Evolutionary conservation across 75 land plant species (phyloP), one percentile per base, ranked within the genome.

Genomic region (Isoetes taiwanensis): DNA sequence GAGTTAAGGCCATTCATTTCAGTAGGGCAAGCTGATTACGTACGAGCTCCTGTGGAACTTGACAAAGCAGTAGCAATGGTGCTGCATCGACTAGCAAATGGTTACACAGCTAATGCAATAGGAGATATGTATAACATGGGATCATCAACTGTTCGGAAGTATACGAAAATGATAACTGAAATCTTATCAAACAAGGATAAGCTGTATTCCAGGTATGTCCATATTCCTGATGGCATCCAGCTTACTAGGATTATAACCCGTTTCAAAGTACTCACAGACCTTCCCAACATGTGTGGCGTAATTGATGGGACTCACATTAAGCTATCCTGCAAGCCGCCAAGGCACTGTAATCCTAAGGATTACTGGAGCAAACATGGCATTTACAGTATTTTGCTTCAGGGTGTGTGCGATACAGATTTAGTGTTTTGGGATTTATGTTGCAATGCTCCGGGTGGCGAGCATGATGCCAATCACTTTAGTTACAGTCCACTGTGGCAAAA

Each of bases 361-460:
- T 46, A 46, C n/a, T n/a, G 16, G 25, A 19, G 21, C n/a, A 46
- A 8, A 6, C n/a, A 46, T 8, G 50, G 50, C 6, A 19, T 46
- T n/a, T 46, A 46, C 50, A 46, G 50, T 23, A 43, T 67, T 2
- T 43, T 59, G 1, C 74, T 71, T 17, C 74, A 71, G 46, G 74
- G 57, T 5, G 74, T 71, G 2, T 71, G 74, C 17, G 74, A 66
- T 17, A 27, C 62, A 16, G 43, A 67, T 64, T 59, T 52, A 39
- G 34, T 71, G 27, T 71, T 71, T 48, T 71, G 71, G 74, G 63
- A 71, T 28, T 62, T 67, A 5, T 66, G 72, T 53, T 71, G 74
- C 37, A 46, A 27, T 3, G 61, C 52, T 16, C 39, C 57, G 2
- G 71, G 64, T 24, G 56, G 72, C 14, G 28, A 31, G 11, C 26